A percentile compares a stretch with the other conserved stretches of the same genome.
Evolutionary conservation across 768 basidiomycete genomes (phyloP).

Genomic region (Termitomyces sp.): DNA sequence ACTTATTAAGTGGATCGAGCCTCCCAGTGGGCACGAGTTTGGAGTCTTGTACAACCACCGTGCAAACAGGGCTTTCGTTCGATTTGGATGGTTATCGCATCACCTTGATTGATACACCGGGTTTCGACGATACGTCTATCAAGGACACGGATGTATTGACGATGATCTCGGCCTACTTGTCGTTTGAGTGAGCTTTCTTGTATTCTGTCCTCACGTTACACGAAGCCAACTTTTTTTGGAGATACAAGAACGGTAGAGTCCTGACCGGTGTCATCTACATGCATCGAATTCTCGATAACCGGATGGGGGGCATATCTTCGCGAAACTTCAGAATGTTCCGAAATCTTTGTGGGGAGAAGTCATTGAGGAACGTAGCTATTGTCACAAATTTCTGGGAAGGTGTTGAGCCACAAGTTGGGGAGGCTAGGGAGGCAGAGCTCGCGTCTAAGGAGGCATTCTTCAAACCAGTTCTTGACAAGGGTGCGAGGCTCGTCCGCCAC

Average conservation of each 20-base stretch:
- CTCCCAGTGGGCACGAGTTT: background rate
- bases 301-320: slow-evolving; percentile 9
- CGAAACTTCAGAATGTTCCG: slow-evolving; percentile 15
- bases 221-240: background rate
- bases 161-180: background rate
- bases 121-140: slow-evolving; percentile 52
- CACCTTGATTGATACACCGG: slow-evolving; percentile 55
- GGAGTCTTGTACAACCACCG: background rate
- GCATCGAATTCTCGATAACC: background rate
- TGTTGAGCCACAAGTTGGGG: slow-evolving; percentile 7
- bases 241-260: background rate
- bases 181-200: background rate
- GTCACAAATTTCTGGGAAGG: slow-evolving; percentile 13
- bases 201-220: background rate
- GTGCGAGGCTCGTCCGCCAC: background rate
- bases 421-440: background rate
- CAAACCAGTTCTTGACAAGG: background rate
- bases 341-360: slow-evolving; percentile 10
- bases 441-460: background rate
- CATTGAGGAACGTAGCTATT: slow-evolving; percentile 10
- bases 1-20: background rate
- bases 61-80: background rate
- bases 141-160: slow-evolving; percentile 43
- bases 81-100: slow-evolving; percentile 20
- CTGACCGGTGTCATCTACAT: background rate